Evolutionary conservation across 2,329 filamentous ascomycete genomes (phyloP).

Genomic region (Aspergillus sp.): DNA sequence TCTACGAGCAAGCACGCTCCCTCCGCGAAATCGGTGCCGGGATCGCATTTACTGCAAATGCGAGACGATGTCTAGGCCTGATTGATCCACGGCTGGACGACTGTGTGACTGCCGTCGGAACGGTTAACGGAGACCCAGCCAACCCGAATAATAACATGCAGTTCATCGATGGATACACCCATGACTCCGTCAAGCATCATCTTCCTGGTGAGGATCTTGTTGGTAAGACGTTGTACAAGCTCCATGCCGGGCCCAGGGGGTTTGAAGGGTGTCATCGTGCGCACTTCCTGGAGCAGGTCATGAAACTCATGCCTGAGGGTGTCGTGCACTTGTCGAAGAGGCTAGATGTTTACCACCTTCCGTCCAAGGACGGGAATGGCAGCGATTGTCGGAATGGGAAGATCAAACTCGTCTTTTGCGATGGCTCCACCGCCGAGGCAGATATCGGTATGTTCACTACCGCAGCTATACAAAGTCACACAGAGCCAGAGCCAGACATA

Average conservation of each 20-base stretch:
- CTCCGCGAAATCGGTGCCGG: slow-evolving; percentile 28
- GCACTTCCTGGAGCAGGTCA: slow-evolving; percentile 43
- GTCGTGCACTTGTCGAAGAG: slow-evolving; percentile 37
- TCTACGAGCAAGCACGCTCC: slow-evolving; percentile 27
- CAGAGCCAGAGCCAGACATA: background rate
- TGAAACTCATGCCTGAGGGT: slow-evolving; percentile 41
- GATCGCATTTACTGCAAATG: slow-evolving; percentile 24
- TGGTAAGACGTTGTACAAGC: slow-evolving; percentile 17
- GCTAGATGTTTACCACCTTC: slow-evolving; percentile 29
- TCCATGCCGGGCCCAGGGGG: slow-evolving; percentile 15
- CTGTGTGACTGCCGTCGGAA: slow-evolving; percentile 16
- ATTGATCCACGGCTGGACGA: slow-evolving; percentile 18
- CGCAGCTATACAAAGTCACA: too few relatives aligned
- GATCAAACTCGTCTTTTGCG: slow-evolving; percentile 41
- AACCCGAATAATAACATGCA: slow-evolving; percentile 21
- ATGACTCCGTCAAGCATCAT: slow-evolving; percentile 12
- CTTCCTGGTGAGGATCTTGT: background rate
- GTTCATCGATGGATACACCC: slow-evolving; percentile 27
- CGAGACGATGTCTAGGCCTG: slow-evolving; percentile 21
- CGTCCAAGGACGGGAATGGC: background rate
- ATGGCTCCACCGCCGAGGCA: slow-evolving; percentile 46
- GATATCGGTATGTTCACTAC: slow-evolving; percentile 28
- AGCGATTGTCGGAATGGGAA: slow-evolving; percentile 21
- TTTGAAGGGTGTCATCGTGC: slow-evolving; percentile 38
- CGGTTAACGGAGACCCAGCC: slow-evolving; percentile 6